These are phyloP conservation scores for Penicillium sp. DNA, from an alignment of 2,329 filamentous ascomycete species.

Conservation along the genomic window DNA sequence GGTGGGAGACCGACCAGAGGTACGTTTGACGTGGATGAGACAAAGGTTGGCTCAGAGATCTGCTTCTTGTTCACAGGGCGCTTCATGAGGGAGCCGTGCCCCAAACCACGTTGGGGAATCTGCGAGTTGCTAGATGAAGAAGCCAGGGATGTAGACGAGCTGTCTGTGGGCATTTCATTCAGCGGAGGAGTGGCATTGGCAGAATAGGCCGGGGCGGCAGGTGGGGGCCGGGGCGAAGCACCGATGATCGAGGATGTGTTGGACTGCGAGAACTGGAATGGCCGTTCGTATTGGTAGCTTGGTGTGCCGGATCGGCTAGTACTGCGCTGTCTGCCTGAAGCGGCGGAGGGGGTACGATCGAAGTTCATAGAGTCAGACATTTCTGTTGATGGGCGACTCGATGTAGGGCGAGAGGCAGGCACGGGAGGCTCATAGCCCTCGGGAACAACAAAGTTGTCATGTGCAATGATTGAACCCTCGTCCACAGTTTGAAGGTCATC, in stretches of 20 bases:
- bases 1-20: constrained; percentile 57
- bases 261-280: constrained; percentile 29
- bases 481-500: constrained; percentile 55
- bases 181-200: constrained; percentile 56
- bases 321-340: constrained; percentile 41
- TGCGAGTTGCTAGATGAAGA: constrained; percentile 22
- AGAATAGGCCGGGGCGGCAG: constrained; percentile 47
- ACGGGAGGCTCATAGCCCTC: constrained; percentile 27
- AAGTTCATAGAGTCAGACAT: constrained; percentile 25
- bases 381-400: constrained; percentile 40
- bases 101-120: constrained; percentile 31
- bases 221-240: constrained; percentile 44
- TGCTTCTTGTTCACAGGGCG: constrained; percentile 59
- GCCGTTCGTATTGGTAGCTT: constrained; percentile 35
- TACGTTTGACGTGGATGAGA: constrained; percentile 56
- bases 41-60: constrained; percentile 59
- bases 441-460: constrained; percentile 26
- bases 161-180: constrained; percentile 44
- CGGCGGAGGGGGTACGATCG: constrained; percentile 41
- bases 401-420: constrained; percentile 31
- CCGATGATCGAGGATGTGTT: constrained; percentile 38
- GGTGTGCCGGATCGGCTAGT: constrained; percentile 38
- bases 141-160: constrained; percentile 37
- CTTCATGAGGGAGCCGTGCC: constrained; percentile 47
- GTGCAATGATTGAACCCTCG: constrained; percentile 42